A percentile compares a stretch with the other conserved stretches of the same genome.
These are phyloP conservation scores for Lablab purpureus DNA, from an alignment of 306 rosid genomes.

Conservation along the genomic window DNA sequence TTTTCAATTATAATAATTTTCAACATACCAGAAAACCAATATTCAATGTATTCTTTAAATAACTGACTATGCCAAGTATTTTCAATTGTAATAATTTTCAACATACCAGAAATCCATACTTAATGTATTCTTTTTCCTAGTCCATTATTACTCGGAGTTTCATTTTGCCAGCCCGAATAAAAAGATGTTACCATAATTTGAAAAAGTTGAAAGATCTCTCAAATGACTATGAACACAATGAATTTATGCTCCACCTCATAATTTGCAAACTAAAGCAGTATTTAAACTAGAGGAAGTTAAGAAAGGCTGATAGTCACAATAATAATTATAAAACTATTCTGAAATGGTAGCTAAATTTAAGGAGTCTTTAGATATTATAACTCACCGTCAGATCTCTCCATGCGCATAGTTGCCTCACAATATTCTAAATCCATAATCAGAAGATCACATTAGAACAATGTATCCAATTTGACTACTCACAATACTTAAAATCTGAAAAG, in stretches of 20 bases:
- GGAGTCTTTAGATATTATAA: slow-evolving; percentile 40
- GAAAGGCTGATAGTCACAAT: slow-evolving; percentile 14
- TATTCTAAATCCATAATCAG: slow-evolving; percentile 62
- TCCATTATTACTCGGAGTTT: slow-evolving; percentile 12
- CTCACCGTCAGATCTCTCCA: slow-evolving; percentile 98
- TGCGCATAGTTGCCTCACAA: slow-evolving; percentile 72
- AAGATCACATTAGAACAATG: slow-evolving; percentile 33
- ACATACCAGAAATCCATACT: slow-evolving; percentile 22
- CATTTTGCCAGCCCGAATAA: slow-evolving; percentile 24
- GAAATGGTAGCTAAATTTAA: slow-evolving; percentile 38
- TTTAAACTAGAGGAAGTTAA: slow-evolving; percentile 16
- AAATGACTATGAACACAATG: slow-evolving; percentile 1
- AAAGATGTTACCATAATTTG: slow-evolving; percentile 22
- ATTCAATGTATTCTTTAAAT: not conserved
- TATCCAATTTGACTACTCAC: slow-evolving; percentile 29
- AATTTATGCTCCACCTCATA: slow-evolving; percentile 34
- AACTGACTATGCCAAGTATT: slow-evolving; percentile 21
- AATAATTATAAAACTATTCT: slow-evolving; percentile 22
- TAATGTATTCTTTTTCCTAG: slow-evolving; percentile 16
- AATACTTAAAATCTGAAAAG: slow-evolving; percentile 33
- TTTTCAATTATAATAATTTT: slow-evolving; percentile 9
- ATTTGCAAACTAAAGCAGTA: slow-evolving; percentile 32
- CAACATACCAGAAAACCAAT: slow-evolving; percentile 18
- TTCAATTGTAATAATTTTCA: slow-evolving; percentile 7
- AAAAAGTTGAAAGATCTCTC: slow-evolving; percentile 28